Conservation (phyloP, 495 filamentous ascomycete genomes). For the Tuber indicum region DNA sequence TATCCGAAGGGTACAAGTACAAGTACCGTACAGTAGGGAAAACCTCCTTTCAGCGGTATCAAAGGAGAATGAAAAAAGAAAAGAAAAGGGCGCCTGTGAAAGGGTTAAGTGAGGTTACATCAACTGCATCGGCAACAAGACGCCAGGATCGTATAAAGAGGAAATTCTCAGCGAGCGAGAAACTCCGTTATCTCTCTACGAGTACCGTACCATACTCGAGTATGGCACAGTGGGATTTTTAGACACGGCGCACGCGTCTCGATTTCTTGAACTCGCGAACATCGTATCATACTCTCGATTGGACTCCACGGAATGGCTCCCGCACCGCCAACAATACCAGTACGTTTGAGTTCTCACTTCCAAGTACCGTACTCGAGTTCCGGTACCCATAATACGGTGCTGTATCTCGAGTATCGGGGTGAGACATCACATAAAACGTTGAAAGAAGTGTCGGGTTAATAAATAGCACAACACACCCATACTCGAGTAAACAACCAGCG, state of each 20-base stretch:
- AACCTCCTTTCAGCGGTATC: background rate
- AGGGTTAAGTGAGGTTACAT: background rate
- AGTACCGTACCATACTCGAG: no score
- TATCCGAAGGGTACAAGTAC: background rate
- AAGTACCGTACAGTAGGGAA: background rate
- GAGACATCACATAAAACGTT: background rate
- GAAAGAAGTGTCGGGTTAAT: background rate
- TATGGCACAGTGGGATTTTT: background rate
- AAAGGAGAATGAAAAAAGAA: background rate
- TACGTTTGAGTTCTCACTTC: background rate
- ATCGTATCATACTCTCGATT: background rate
- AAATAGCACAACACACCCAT: background rate
- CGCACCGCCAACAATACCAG: background rate
- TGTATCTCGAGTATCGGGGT: background rate
- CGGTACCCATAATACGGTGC: background rate
- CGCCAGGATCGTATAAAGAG: background rate
- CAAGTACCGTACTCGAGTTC: no score
- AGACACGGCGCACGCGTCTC: background rate
- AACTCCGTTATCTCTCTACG: background rate
- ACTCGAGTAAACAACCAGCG: background rate
- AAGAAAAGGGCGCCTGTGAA: background rate
- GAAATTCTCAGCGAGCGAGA: conserved; percentile 1
- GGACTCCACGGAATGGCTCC: background rate
- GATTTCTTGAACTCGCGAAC: background rate
- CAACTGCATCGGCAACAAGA: background rate